Percentiles rank a stretch among this genome's conserved stretches.
phyloP scores from a whole-genome alignment of 2,329 filamentous ascomycete genomes.

The Truncatella angustata region DNA sequence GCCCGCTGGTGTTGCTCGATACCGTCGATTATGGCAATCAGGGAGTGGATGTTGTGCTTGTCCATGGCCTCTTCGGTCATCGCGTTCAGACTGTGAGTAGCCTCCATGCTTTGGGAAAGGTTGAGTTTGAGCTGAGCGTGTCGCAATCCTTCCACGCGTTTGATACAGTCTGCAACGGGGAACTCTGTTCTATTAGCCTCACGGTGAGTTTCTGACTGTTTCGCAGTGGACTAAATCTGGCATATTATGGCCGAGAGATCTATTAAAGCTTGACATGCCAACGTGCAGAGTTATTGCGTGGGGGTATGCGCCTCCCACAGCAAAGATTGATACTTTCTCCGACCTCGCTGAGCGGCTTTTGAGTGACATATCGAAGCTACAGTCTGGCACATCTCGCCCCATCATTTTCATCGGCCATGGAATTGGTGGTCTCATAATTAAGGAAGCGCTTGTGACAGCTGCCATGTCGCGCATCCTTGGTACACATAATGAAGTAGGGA shows the following conservation, averaged over 20 bases:
- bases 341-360: constrained; percentile 26
- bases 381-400: constrained; percentile 23
- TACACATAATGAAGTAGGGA: constrained; percentile 27
- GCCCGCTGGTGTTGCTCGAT: constrained; percentile 24
- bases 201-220: background rate
- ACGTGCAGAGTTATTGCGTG: constrained; percentile 25
- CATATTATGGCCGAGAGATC: constrained; percentile 27
- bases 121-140: no score
- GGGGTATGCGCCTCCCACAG: constrained; percentile 24
- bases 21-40: constrained; percentile 20
- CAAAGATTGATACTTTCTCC: constrained; percentile 21
- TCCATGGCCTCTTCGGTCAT: constrained; percentile 27
- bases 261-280: constrained; percentile 25
- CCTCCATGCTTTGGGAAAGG: background rate
- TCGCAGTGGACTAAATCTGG: constrained; percentile 22
- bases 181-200: background rate
- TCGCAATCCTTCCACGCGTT: background rate
- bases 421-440: constrained; percentile 27
- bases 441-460: constrained; percentile 28
- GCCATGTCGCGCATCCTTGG: constrained; percentile 29
- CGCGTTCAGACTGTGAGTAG: constrained; percentile 16
- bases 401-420: constrained; percentile 29
- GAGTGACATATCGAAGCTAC: constrained; percentile 23
- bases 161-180: background rate
- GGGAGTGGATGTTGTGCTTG: constrained; percentile 27